phyloP scores from a whole-genome alignment of 306 rosid species.

The Pyrus bretschneideri region DNA sequence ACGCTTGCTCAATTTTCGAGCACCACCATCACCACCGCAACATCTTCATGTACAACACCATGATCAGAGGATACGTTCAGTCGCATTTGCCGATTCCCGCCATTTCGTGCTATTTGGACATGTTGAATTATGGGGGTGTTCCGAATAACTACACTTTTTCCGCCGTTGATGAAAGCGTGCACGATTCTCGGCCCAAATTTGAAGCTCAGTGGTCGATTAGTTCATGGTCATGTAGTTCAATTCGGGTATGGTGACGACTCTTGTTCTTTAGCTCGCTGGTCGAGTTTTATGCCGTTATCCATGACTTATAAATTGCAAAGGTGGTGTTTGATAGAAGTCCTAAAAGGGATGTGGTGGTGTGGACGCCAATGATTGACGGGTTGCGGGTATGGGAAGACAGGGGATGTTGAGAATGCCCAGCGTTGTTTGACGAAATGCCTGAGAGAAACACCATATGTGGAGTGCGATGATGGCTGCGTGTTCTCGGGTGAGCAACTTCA shows the following conservation, averaged over 20 bases:
- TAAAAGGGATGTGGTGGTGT: conserved; percentile 60
- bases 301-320: conserved; percentile 33
- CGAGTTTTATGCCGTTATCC: conserved; percentile 40
- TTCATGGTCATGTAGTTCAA: conserved; percentile 53
- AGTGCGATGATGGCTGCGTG: conserved; percentile 44
- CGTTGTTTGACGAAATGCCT: conserved; percentile 72
- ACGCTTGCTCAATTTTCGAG: conserved; percentile 50
- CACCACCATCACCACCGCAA: conserved; percentile 26
- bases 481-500: conserved; percentile 33
- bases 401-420: conserved; percentile 46
- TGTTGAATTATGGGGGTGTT: conserved; percentile 44
- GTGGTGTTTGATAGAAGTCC: conserved; percentile 41
- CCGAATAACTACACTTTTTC: conserved; percentile 70
- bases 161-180: conserved; percentile 62
- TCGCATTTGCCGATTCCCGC: conserved; percentile 29
- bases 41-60: conserved; percentile 60
- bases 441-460: conserved; percentile 51
- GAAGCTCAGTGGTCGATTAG: conserved; percentile 30
- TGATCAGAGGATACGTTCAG: conserved; percentile 56
- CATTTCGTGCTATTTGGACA: conserved; percentile 37
- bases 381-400: conserved; percentile 70
- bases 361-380: conserved; percentile 76
- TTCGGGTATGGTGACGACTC: conserved; percentile 49
- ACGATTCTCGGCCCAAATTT: conserved; percentile 17
- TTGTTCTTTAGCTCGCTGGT: conserved; percentile 44